Base-by-base conservation (phyloP, 116 monocot species). In the Dioscorea cayenensis region DNA sequence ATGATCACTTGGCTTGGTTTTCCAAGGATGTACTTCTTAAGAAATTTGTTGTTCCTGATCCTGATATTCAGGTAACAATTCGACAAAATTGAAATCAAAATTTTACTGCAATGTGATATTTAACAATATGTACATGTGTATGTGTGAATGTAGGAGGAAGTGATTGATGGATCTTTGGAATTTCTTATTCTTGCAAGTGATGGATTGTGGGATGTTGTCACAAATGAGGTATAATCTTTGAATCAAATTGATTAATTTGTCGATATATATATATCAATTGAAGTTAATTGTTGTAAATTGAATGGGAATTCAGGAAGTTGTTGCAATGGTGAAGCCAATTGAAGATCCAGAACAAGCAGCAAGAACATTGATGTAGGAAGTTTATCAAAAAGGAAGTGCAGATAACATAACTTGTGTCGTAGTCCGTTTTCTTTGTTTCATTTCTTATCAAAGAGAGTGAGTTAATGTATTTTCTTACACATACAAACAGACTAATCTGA, bases 161-260 rank as follows among this genome's bases (percentile, higher is more conserved):
- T 81, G 51, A 73, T 95, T 17, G 95, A 95, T 73, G 85, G 78
- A n/a, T 86, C 94, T 61, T 82, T 94, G 10, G 94, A 94, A 60
- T 94, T 94, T 62, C 94, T 94, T 58, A 91, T 95, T 70, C 84
- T 95, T 66, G 95, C 95, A 20, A 95, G 95, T 48, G 95, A 95
- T 65, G 95, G 95, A 19, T 84, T 95, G 28, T 95, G 95, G 95
- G 95, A 95, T 69, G 95, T 95, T 12, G 90, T 95, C 22, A 64
- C 91, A 48, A 95, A 95, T 66, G 88, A 95, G 82, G 95, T 95
- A 32, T 32, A 32, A 32, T 32, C 4, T 32, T 32, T 32, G 32
- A 32, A 32, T 32, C 4, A 32, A 32, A 32, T 32, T 32, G 4
- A 32, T 43, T 43, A 43, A 43, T 43, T 43, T 43, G 11, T 43